Conservation (phyloP, 2,329 filamentous ascomycete genomes). For the Domatiomyces catenatus region DNA sequence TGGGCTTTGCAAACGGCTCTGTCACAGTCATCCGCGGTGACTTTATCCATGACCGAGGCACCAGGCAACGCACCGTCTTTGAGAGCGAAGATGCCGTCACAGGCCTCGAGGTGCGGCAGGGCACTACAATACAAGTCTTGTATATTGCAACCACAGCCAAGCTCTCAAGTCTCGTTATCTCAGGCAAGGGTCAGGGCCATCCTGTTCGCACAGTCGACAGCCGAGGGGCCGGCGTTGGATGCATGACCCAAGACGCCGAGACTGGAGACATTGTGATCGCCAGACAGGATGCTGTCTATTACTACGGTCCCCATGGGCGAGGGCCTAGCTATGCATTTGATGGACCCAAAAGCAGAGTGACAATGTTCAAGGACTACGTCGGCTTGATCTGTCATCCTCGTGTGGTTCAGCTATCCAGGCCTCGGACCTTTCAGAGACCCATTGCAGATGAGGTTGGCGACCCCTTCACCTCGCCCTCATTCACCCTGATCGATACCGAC, state of each 20-base stretch:
- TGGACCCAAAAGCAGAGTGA: slow-evolving; percentile 68
- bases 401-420: slow-evolving; percentile 35
- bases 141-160: slow-evolving; percentile 85
- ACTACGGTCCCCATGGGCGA: slow-evolving; percentile 70
- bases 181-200: slow-evolving; percentile 76
- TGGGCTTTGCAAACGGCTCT: slow-evolving; percentile 89
- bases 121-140: slow-evolving; percentile 50
- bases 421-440: slow-evolving; percentile 55
- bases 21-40: slow-evolving; percentile 90
- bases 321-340: slow-evolving; percentile 85
- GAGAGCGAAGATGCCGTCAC: slow-evolving; percentile 95
- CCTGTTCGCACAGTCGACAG: slow-evolving; percentile 81
- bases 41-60: slow-evolving; percentile 84
- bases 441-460: slow-evolving; percentile 58
- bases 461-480: slow-evolving; percentile 72
- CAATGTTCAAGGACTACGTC: slow-evolving; percentile 70
- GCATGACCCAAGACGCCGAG: slow-evolving; percentile 72
- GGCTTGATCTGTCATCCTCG: slow-evolving; percentile 69
- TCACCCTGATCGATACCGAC: slow-evolving; percentile 83
- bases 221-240: slow-evolving; percentile 77
- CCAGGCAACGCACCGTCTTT: slow-evolving; percentile 84
- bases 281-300: slow-evolving; percentile 88
- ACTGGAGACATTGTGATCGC: slow-evolving; percentile 82
- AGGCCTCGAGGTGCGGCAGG: slow-evolving; percentile 61
- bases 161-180: slow-evolving; percentile 73